Conservation (phyloP, 352 stramenopile species). For the Globisporangium viniferum region DNA sequence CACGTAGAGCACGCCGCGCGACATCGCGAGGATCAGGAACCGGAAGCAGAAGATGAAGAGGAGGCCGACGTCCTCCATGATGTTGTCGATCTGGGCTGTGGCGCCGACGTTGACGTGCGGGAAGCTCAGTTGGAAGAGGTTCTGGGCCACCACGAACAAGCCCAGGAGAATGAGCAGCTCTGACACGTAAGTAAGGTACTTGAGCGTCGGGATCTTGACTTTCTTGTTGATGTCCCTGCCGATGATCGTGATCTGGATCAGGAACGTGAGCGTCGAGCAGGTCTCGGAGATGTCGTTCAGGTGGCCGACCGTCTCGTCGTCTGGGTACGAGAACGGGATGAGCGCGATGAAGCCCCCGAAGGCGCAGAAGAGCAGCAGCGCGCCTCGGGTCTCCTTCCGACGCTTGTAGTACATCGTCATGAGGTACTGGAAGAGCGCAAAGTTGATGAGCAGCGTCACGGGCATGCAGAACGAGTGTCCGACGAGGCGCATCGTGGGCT, state of each 20-base stretch:
- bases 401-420: constrained; percentile 27
- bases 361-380: constrained; percentile 3
- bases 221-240: constrained; percentile 28
- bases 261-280: constrained; percentile 27
- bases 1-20: constrained; percentile 22
- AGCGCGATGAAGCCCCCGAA: constrained; percentile 22
- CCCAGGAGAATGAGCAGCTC: constrained; percentile 18
- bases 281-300: constrained; percentile 35
- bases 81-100: constrained; percentile 18
- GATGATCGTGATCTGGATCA: constrained; percentile 39
- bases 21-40: constrained; percentile 36
- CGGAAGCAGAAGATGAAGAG: constrained; percentile 34
- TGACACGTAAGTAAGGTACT: constrained; percentile 2
- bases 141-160: constrained; percentile 13
- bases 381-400: constrained; percentile 17
- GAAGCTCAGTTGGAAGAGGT: constrained; percentile 13
- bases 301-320: constrained; percentile 16
- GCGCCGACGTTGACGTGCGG: background rate
- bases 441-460: constrained; percentile 21
- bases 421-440: constrained; percentile 38
- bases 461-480: too few relatives aligned
- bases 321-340: constrained; percentile 18
- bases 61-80: constrained; percentile 21
- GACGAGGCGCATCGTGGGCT: background rate
- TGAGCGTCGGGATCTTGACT: constrained; percentile 22